These are phyloP conservation scores for Cucurbita argyrosperma DNA, from an alignment of 306 rosid species.

Conservation along the genomic window DNA sequence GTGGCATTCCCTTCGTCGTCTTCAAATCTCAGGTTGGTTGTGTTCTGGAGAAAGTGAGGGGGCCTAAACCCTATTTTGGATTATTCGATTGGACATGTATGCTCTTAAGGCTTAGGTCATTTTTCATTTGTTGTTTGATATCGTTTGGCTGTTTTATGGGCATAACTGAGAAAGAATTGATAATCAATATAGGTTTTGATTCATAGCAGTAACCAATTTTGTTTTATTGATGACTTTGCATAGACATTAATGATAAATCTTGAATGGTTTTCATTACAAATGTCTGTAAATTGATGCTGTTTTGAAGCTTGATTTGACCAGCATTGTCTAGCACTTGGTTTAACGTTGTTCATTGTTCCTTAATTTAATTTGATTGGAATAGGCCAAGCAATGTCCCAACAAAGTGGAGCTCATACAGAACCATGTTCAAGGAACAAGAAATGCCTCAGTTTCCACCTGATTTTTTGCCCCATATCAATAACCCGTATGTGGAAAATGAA, in stretches of 20 bases:
- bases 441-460: constrained; percentile 20
- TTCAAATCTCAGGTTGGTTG: constrained; percentile 66
- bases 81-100: constrained; percentile 17
- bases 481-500: constrained; percentile 28
- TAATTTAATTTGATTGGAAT: constrained; percentile 8
- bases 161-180: not conserved
- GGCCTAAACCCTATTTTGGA: not conserved
- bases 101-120: constrained; percentile 1
- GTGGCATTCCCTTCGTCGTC: constrained; percentile 51
- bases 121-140: constrained; percentile 1
- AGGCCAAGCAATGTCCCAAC: constrained; percentile 57
- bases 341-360: not conserved
- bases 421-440: constrained; percentile 33
- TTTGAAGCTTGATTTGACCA: constrained; percentile 2
- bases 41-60: not conserved
- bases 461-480: constrained; percentile 20
- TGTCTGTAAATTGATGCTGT: not conserved
- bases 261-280: not conserved
- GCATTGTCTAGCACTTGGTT: not conserved
- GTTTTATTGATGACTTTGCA: not conserved
- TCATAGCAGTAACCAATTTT: not conserved
- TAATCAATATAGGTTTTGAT: not conserved
- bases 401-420: constrained; percentile 44
- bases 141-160: not conserved
- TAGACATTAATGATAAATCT: not conserved